phyloP scores from a whole-genome alignment of 2,329 filamentous ascomycete species.

The Colletotrichum tanaceti region DNA sequence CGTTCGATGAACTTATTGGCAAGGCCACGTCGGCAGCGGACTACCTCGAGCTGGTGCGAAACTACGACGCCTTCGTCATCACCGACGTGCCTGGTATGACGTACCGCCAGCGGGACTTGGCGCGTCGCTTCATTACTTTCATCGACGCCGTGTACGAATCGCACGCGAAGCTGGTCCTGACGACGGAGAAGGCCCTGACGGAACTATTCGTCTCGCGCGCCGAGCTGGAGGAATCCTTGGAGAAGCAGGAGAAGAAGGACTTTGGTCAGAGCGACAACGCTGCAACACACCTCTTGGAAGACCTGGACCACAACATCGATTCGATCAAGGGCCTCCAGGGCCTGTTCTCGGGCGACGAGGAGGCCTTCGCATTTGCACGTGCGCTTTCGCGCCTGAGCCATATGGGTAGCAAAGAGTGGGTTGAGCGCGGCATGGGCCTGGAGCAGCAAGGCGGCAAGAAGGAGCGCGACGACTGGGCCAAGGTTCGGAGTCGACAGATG shows the following conservation, averaged over 20 bases:
- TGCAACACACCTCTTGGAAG: slow-evolving; percentile 87
- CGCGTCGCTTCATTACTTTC: slow-evolving; percentile 94
- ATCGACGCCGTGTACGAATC: slow-evolving; percentile 95
- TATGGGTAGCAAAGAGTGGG: slow-evolving; percentile 96
- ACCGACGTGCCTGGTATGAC: slow-evolving; percentile 95
- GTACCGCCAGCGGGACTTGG: slow-evolving; percentile 84
- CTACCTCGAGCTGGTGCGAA: slow-evolving; percentile 89
- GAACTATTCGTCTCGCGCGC: slow-evolving; percentile 85
- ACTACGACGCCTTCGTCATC: slow-evolving; percentile 92
- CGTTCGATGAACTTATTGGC: slow-evolving; percentile 91
- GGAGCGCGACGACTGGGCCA: slow-evolving; percentile 74
- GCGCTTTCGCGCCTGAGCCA: slow-evolving; percentile 86
- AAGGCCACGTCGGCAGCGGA: slow-evolving; percentile 91
- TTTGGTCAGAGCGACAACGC: slow-evolving; percentile 66
- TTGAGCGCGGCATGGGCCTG: slow-evolving; percentile 81
- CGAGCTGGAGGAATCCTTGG: slow-evolving; percentile 71
- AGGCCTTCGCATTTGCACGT: slow-evolving; percentile 93
- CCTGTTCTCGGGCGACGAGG: slow-evolving; percentile 94
- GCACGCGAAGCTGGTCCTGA: slow-evolving; percentile 94
- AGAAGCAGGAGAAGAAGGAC: slow-evolving; percentile 52
- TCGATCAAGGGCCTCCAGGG: slow-evolving; percentile 82
- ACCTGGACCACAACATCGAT: slow-evolving; percentile 85
- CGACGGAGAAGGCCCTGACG: slow-evolving; percentile 84
- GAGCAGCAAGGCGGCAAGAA: slow-evolving; percentile 73
- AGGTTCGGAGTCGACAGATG: slow-evolving; percentile 74